These are phyloP conservation scores for Capsella bursapastoris DNA, from an alignment of 345 rosid genomes.

Conservation along the genomic window DNA sequence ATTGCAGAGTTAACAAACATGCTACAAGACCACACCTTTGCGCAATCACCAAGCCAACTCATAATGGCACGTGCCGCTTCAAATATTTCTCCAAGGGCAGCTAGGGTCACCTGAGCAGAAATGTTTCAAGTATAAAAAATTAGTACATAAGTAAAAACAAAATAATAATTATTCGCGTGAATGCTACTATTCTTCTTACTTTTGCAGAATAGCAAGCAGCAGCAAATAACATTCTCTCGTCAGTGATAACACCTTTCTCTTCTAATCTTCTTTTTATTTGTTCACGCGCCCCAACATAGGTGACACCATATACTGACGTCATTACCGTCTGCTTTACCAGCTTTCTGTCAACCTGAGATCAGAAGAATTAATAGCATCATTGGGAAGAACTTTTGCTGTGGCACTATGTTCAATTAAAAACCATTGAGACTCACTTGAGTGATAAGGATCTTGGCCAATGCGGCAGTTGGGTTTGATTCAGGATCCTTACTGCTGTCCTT, in stretches of 20 bases:
- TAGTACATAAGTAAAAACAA: neutral
- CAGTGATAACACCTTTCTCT: slow-evolving; percentile 87
- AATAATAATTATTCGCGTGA: neutral
- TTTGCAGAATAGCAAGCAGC: slow-evolving; percentile 95
- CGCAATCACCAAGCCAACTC: slow-evolving; percentile 98
- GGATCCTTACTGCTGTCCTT: slow-evolving; percentile 84
- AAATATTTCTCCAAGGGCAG: slow-evolving; percentile 89
- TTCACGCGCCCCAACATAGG: slow-evolving; percentile 96
- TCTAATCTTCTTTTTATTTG: slow-evolving; percentile 91
- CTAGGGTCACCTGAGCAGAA: slow-evolving; percentile 72
- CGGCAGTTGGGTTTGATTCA: slow-evolving; percentile 68
- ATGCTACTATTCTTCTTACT: slow-evolving; percentile 53
- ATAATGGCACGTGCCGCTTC: slow-evolving; percentile 95
- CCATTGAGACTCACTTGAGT: slow-evolving; percentile 62
- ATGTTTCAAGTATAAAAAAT: neutral
- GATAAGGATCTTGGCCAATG: slow-evolving; percentile 76
- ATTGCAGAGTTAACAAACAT: neutral
- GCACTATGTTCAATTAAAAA: slow-evolving; percentile 1
- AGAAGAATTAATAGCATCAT: slow-evolving; percentile 36
- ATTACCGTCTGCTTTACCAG: slow-evolving; percentile 96
- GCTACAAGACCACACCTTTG: slow-evolving; percentile 57
- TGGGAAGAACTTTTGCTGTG: neutral
- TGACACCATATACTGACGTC: slow-evolving; percentile 99
- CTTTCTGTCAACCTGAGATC: slow-evolving; percentile 89
- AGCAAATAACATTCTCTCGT: slow-evolving; percentile 73